phyloP scores from a whole-genome alignment of 345 rosid genomes.

The Nephelium lappaceum region DNA sequence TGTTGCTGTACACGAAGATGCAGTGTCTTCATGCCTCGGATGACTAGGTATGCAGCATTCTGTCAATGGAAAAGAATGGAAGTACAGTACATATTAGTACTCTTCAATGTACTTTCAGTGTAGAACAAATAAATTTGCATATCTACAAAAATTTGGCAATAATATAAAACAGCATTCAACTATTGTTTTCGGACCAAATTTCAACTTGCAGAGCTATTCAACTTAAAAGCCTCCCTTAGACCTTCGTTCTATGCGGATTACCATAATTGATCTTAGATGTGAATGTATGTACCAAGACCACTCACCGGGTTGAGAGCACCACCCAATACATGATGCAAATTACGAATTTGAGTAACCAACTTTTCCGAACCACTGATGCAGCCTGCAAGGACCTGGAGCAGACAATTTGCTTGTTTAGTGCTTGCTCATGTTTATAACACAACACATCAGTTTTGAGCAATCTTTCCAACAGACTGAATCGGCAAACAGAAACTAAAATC shows the following conservation, averaged over 20 bases:
- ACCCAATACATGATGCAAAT: constrained; percentile 89
- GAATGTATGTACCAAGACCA: constrained; percentile 5
- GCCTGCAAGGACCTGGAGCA: constrained; percentile 87
- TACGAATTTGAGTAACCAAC: constrained; percentile 75
- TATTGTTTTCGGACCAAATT: neutral
- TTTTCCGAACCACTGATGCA: constrained; percentile 84
- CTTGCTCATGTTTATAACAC: constrained; percentile 9
- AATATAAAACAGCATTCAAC: neutral
- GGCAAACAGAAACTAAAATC: constrained; percentile 19
- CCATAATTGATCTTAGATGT: neutral
- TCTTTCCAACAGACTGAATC: neutral
- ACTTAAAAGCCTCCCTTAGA: constrained; percentile 7
- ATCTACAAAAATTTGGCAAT: neutral
- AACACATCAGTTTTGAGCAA: neutral
- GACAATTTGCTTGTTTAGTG: constrained; percentile 10
- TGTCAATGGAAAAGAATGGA: constrained; percentile 28
- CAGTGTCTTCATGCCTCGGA: constrained; percentile 99
- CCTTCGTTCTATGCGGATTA: neutral
- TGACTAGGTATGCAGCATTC: constrained; percentile 93
- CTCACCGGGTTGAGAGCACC: constrained; percentile 94
- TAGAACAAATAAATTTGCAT: neutral
- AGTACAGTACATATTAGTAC: constrained; percentile 6
- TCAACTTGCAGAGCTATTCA: constrained; percentile 11
- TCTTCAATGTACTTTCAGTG: constrained; percentile 6
- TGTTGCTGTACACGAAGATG: constrained; percentile 99